Evolutionary conservation across 768 basidiomycete genomes (phyloP), one percentile per base, ranked within the genome.

Genomic region (Pleurotus ostreatus): DNA sequence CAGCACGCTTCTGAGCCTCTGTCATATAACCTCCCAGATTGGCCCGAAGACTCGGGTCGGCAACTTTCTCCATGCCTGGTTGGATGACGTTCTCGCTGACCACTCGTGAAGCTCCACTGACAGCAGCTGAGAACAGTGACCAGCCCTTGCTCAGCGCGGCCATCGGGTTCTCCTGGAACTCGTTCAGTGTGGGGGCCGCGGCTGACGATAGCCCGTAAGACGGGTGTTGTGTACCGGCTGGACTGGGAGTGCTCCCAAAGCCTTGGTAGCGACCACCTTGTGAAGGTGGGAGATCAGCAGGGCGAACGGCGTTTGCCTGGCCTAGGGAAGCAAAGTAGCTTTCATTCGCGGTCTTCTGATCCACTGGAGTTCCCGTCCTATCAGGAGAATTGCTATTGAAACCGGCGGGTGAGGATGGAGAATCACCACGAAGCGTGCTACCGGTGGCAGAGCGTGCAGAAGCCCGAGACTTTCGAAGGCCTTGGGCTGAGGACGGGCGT

Each of bases 191-290:
- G 0, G 96, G 96, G 9, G 88, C 86, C 34, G 87, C 82, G 8
- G 86, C 83, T 25, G 92, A 94, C 3, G 92, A 92, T 41, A 91
- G 74, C 4, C 79, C 76, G 63, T 78, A 85, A 2, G 90, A 82
- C 2, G 92, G 86, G 68, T 89, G 80, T 52, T 81, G 75, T 22
- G 78, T 71, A 8, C 62, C 71, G 3, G 73, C 62, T 4, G 80
- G 71, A 1, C 81, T 70, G n/a, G 92, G 88, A 0, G 92, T 88
- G 62, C 74, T 94, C 7, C 95, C 93, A 68, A 99, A 99, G 8
- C 97, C 95, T 57, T 85, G 83, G 71, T 98, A 99, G 52, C 84
- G 84, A 25, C 96, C 96, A 49, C 94, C 96, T 72, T 97, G 94
- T 4, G 89, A 92, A 9, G 96, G 96, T 1, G 93, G 93, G 11